Conservation (phyloP, 305 asterid genomes). For the Striga hermonthica region DNA sequence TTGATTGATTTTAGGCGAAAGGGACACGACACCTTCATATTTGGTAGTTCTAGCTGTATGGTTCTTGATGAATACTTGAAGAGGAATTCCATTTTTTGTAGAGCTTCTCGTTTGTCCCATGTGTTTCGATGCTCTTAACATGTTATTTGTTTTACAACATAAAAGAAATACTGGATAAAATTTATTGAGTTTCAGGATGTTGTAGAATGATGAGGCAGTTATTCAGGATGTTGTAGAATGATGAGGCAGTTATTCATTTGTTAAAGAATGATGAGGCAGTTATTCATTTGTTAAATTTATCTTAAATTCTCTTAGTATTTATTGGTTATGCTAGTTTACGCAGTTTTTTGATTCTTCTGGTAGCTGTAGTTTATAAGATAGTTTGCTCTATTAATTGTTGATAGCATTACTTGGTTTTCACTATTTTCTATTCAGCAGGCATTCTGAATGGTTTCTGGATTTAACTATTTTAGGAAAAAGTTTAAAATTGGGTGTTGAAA, state of each 20-base stretch:
- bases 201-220: too few relatives aligned
- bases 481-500: conserved; percentile 19
- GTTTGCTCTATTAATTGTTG: conserved; percentile 8
- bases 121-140: too few relatives aligned
- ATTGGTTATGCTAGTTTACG: neutral
- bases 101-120: neutral
- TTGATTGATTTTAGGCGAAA: conserved; percentile 5
- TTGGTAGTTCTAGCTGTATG: neutral
- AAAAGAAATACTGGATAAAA: too few relatives aligned
- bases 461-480: neutral
- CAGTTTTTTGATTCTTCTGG: conserved; percentile 14
- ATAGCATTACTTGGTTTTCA: neutral
- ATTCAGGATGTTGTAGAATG: too few relatives aligned
- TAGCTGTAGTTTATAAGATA: conserved; percentile 2
- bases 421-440: neutral
- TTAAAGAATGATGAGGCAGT: too few relatives aligned
- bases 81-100: neutral
- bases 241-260: too few relatives aligned
- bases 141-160: neutral
- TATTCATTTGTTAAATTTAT: too few relatives aligned
- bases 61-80: too few relatives aligned
- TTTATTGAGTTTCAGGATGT: too few relatives aligned
- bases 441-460: neutral
- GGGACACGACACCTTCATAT: neutral
- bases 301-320: neutral